Evolutionary conservation across 2,329 filamentous ascomycete genomes (phyloP).

Genomic region (Hypoxylon sp.): DNA sequence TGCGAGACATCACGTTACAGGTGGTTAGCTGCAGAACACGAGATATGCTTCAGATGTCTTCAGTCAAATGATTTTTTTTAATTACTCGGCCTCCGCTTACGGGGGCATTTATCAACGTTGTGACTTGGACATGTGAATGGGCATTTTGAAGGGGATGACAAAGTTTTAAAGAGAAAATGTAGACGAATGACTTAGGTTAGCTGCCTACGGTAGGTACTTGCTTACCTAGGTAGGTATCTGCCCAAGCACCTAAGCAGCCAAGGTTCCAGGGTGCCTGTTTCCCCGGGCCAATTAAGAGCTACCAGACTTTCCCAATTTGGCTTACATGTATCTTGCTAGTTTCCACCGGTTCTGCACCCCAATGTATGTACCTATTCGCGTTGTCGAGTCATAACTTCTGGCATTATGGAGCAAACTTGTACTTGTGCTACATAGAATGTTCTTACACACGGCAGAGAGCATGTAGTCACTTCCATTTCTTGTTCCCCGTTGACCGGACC

Average conservation of each 20-base stretch:
- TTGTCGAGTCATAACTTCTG: conserved; percentile 17
- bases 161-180: conserved; percentile 13
- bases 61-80: conserved; percentile 20
- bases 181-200: neutral
- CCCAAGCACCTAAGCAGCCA: neutral
- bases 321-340: conserved; percentile 15
- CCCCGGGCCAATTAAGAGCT: conserved; percentile 38
- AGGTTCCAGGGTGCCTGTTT: conserved; percentile 15
- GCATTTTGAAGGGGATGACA: conserved; percentile 16
- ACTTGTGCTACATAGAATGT: conserved; percentile 15
- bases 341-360: conserved; percentile 14
- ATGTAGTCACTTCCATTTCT: conserved; percentile 1
- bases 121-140: conserved; percentile 14
- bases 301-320: conserved; percentile 35
- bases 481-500: conserved; percentile 38
- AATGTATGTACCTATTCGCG: conserved; percentile 18
- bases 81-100: conserved; percentile 25
- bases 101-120: neutral
- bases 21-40: conserved; percentile 5
- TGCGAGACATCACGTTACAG: conserved; percentile 10
- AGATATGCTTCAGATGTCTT: conserved; percentile 4
- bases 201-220: no score
- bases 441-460: conserved; percentile 12
- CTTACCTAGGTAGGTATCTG: no score
- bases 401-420: conserved; percentile 9